Evolutionary conservation across 176 grass and related monocot species (phyloP).

Genomic region (Triticum timopheevii): DNA sequence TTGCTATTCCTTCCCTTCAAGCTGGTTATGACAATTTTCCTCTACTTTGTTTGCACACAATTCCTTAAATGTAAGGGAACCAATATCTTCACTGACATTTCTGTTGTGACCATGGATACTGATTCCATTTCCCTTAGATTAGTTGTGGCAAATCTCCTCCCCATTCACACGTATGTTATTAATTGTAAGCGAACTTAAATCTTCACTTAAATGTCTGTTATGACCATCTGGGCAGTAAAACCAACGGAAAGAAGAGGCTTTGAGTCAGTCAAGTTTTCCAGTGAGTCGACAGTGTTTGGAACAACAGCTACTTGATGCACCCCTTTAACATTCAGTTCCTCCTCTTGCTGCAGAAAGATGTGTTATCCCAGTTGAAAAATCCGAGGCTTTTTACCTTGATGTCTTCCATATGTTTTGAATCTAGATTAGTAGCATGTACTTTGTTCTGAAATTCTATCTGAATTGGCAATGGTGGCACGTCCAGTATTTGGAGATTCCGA

Average conservation of each 20-base stretch:
- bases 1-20: conserved; percentile 5
- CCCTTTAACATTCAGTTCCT: conserved; percentile 21
- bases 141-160: conserved; percentile 1
- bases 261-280: conserved; percentile 20
- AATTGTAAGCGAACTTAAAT: conserved; percentile 40
- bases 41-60: conserved; percentile 23
- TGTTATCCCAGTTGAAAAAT: too few species aligned
- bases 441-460: too few species aligned
- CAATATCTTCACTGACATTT: conserved; percentile 44
- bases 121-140: conserved; percentile 9
- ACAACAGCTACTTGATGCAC: not conserved
- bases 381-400: too few species aligned
- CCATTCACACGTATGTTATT: conserved; percentile 33
- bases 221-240: conserved; percentile 2
- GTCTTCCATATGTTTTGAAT: too few species aligned
- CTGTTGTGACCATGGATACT: conserved; percentile 8
- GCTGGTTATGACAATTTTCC: not conserved
- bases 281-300: not conserved
- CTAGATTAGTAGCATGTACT: too few species aligned
- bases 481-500: too few species aligned
- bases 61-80: conserved; percentile 32
- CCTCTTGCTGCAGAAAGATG: not conserved
- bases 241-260: conserved; percentile 7
- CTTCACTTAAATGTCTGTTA: conserved; percentile 43
- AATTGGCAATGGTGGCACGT: too few species aligned